phyloP scores from a whole-genome alignment of 257 asterid genomes.

The Fraxinus pennsylvanica region DNA sequence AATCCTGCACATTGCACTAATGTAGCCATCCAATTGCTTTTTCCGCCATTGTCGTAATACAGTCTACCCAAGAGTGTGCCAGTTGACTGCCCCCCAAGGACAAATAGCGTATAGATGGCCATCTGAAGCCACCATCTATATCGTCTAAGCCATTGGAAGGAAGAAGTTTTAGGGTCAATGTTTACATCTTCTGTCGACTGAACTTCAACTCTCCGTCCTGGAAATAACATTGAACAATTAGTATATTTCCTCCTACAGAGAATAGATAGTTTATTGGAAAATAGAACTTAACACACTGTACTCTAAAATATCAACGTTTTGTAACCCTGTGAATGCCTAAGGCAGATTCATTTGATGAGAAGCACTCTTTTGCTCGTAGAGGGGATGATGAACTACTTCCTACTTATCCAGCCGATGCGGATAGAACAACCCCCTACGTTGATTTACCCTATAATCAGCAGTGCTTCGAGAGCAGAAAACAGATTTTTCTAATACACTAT shows the following conservation, averaged over 20 bases:
- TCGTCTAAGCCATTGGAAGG: constrained; percentile 18
- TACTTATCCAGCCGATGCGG: too few relatives aligned
- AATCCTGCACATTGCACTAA: constrained; percentile 58
- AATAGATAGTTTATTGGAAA: too few relatives aligned
- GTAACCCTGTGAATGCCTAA: too few relatives aligned
- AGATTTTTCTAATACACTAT: too few relatives aligned
- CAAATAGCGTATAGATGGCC: constrained; percentile 39
- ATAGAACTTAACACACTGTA: too few relatives aligned
- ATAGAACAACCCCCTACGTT: too few relatives aligned
- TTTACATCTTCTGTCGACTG: constrained; percentile 10
- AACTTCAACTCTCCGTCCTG: constrained; percentile 14
- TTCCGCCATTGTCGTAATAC: constrained; percentile 73
- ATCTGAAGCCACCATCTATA: constrained; percentile 66
- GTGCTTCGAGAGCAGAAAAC: too few relatives aligned
- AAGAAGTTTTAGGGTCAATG: background rate
- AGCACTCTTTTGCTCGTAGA: too few relatives aligned
- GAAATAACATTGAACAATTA: background rate
- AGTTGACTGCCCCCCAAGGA: constrained; percentile 52
- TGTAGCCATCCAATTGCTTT: constrained; percentile 70
- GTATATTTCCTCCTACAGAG: background rate
- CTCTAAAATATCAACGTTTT: too few relatives aligned
- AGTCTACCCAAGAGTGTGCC: constrained; percentile 63
- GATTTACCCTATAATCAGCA: too few relatives aligned
- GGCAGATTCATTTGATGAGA: too few relatives aligned
- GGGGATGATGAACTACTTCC: too few relatives aligned